A percentile compares a stretch with the other conserved stretches of the same genome.
phyloP scores from a whole-genome alignment of 306 rosid species.

The Benincasa hispida region DNA sequence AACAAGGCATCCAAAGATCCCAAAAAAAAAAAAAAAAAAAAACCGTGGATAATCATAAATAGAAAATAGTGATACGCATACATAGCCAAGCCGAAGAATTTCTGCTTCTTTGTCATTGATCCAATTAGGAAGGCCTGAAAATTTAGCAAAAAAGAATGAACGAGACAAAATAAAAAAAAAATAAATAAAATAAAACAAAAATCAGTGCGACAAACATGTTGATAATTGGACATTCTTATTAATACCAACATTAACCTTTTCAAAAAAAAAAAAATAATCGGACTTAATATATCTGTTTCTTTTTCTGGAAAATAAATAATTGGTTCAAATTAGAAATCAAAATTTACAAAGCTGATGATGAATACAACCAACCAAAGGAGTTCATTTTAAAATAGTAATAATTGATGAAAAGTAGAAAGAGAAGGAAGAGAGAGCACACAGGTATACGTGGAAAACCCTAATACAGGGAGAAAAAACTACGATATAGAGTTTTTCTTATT shows the following conservation, averaged over 20 bases:
- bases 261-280: too few species aligned
- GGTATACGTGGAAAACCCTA: too few species aligned
- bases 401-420: too few species aligned
- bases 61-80: slow-evolving; percentile 17
- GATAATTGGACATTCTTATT: not conserved
- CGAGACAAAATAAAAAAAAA: not conserved
- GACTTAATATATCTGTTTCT: too few species aligned
- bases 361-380: not conserved
- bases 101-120: slow-evolving; percentile 63
- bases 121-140: slow-evolving; percentile 62
- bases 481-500: too few species aligned
- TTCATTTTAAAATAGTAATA: not conserved
- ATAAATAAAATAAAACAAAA: too few species aligned
- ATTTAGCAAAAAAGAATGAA: not conserved
- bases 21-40: not conserved
- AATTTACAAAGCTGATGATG: not conserved
- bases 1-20: not conserved
- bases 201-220: not conserved
- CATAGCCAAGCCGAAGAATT: slow-evolving; percentile 67
- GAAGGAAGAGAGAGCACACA: too few species aligned
- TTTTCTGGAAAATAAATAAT: not conserved
- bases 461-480: too few species aligned
- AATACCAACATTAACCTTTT: not conserved
- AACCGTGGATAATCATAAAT: not conserved
- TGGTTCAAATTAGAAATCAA: not conserved